phyloP scores from a whole-genome alignment of 179 eudicot species.

The Sideroxylon spinosum region DNA sequence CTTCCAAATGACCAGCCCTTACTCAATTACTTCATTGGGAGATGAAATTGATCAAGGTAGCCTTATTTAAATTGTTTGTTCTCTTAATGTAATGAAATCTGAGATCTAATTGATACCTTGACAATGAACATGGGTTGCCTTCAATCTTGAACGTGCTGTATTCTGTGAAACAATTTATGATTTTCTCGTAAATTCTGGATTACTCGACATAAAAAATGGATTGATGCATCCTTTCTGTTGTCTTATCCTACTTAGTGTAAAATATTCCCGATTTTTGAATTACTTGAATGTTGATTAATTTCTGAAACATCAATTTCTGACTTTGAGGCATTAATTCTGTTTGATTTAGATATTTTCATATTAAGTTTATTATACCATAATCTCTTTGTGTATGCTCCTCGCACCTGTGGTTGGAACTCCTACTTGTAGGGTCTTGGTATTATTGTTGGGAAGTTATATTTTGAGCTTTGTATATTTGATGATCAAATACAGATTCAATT shows the following conservation, averaged over 20 bases:
- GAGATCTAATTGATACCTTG: not conserved
- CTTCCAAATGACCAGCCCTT: too few relatives aligned
- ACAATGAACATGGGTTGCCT: not conserved
- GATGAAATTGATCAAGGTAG: too few relatives aligned
- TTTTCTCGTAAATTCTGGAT: not conserved
- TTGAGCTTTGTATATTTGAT: slow-evolving; percentile 9
- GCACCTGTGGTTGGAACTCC: slow-evolving; percentile 2
- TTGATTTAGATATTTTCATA: not conserved
- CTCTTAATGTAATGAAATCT: not conserved
- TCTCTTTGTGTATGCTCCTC: not conserved
- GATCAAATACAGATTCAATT: slow-evolving; percentile 63
- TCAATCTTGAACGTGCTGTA: slow-evolving; percentile 1
- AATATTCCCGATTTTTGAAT: not conserved
- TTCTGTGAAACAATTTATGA: not conserved
- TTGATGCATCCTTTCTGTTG: not conserved
- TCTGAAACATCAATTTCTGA: not conserved
- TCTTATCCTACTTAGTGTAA: not conserved
- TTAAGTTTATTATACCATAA: not conserved
- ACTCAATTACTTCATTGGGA: too few relatives aligned
- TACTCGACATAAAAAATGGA: not conserved
- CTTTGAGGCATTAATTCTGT: not conserved
- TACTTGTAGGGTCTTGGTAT: not conserved
- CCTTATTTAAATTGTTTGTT: not conserved
- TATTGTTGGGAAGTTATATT: slow-evolving; percentile 4
- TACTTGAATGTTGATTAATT: not conserved